These are phyloP conservation scores for Ophiosphaerella herpotricha DNA, from an alignment of 2,329 filamentous ascomycete species.

Conservation along the genomic window DNA sequence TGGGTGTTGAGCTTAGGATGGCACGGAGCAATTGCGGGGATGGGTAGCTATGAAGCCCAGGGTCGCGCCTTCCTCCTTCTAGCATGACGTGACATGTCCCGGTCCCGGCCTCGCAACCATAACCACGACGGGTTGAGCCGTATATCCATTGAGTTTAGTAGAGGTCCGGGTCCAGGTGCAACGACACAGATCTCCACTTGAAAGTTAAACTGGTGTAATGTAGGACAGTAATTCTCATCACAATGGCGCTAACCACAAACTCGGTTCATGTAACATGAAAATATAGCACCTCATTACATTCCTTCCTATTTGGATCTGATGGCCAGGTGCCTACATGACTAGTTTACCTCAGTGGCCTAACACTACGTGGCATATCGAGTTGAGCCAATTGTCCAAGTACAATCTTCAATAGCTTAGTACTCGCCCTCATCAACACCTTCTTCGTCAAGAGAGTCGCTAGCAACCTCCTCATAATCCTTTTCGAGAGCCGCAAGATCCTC, in stretches of 20 bases:
- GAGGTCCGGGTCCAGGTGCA: too few species aligned
- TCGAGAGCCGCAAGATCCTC: conserved; percentile 85
- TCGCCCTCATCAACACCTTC: conserved; percentile 60
- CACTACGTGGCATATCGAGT: conserved; percentile 9
- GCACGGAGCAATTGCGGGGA: conserved; percentile 25
- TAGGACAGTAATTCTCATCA: not conserved
- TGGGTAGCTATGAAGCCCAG: conserved; percentile 14
- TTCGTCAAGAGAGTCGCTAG: conserved; percentile 67
- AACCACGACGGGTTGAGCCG: conserved; percentile 4
- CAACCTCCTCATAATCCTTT: conserved; percentile 80
- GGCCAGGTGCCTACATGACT: conserved; percentile 7
- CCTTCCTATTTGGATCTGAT: not conserved
- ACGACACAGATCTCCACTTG: too few species aligned
- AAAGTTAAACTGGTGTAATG: too few species aligned
- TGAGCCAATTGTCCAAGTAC: conserved; percentile 21
- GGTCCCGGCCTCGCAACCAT: conserved; percentile 14
- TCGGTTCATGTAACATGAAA: not conserved
- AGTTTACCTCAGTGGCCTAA: conserved; percentile 5
- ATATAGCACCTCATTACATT: not conserved
- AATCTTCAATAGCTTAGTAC: conserved; percentile 39
- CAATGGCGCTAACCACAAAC: too few species aligned
- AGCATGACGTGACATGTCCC: conserved; percentile 26
- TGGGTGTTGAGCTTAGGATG: conserved; percentile 3
- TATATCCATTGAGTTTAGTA: not conserved
- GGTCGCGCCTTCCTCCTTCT: conserved; percentile 23